These are phyloP conservation scores for Pseudozyma thailandica DNA, from an alignment of 1,284 basidiomycete species.

Conservation along the genomic window DNA sequence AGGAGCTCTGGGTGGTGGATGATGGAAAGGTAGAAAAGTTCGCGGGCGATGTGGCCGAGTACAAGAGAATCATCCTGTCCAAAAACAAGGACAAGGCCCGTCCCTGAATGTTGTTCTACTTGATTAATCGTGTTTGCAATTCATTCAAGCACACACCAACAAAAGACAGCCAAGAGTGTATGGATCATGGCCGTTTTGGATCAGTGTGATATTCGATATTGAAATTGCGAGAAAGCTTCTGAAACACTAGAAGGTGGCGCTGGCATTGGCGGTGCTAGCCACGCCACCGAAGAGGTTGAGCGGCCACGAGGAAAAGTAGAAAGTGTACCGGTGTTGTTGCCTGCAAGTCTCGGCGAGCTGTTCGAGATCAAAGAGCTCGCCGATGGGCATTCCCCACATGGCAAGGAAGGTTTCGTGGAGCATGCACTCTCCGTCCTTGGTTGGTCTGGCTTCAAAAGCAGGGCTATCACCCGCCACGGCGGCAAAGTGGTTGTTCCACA, in stretches of 20 bases:
- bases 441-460: constrained; percentile 75
- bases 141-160: no score
- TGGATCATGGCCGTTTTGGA: no score
- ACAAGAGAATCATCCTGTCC: constrained; percentile 77
- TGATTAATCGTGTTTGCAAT: no score
- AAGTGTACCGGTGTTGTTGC: constrained; percentile 66
- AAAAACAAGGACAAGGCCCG: constrained; percentile 47
- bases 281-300: constrained; percentile 70
- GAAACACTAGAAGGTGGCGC: constrained; percentile 36
- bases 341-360: constrained; percentile 65
- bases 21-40: constrained; percentile 86
- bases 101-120: constrained; percentile 1
- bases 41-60: constrained; percentile 86
- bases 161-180: no score
- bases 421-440: constrained; percentile 25
- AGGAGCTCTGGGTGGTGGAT: constrained; percentile 76
- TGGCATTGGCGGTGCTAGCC: constrained; percentile 70
- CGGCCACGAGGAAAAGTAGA: constrained; percentile 69
- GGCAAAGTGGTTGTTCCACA: constrained; percentile 81
- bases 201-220: not conserved
- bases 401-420: constrained; percentile 58
- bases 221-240: not conserved
- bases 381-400: constrained; percentile 67
- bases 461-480: constrained; percentile 80
- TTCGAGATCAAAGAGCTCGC: constrained; percentile 70